phyloP scores from a whole-genome alignment of 495 filamentous ascomycete genomes.

The Trichoderma parareesei region DNA sequence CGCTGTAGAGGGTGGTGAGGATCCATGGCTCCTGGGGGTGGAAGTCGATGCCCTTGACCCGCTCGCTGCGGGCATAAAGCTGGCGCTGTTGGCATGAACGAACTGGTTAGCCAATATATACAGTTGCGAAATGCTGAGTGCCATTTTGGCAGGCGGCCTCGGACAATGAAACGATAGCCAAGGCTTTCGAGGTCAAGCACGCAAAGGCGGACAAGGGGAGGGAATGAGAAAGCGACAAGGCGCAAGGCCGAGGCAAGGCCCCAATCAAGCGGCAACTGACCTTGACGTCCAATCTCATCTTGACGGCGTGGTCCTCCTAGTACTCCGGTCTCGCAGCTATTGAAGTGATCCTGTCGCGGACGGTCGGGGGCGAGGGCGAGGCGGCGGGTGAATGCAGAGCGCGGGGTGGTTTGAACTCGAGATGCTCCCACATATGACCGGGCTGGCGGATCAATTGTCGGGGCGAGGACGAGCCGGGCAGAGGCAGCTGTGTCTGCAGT shows the following conservation, averaged over 20 bases:
- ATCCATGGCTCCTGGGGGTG: conserved; percentile 97
- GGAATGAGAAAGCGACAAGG: conserved; percentile 3
- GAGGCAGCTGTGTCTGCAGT: not conserved
- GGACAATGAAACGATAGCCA: not conserved
- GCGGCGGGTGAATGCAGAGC: not conserved
- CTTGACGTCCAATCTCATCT: conserved; percentile 88
- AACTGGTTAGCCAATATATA: conserved; percentile 10
- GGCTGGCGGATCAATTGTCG: not conserved
- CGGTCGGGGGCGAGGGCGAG: not conserved
- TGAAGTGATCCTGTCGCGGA: not conserved
- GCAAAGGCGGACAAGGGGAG: conserved; percentile 12
- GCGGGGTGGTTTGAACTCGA: conserved; percentile 3
- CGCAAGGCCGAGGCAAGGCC: not conserved
- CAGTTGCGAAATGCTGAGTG: conserved; percentile 17
- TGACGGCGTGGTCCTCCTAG: conserved; percentile 29
- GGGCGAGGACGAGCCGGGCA: not conserved
- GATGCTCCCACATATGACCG: conserved; percentile 1
- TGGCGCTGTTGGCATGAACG: conserved; percentile 27
- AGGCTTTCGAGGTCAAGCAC: not conserved
- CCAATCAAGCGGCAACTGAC: conserved; percentile 39
- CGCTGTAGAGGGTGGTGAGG: conserved; percentile 91
- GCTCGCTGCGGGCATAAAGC: conserved; percentile 73
- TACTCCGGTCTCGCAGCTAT: not conserved
- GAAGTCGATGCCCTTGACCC: conserved; percentile 97
- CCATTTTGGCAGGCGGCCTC: conserved; percentile 14